A percentile compares a stretch with the other conserved stretches of the same genome.
Evolutionary conservation across 805 yeast species (phyloP).

Genomic region (Teunomyces stri): DNA sequence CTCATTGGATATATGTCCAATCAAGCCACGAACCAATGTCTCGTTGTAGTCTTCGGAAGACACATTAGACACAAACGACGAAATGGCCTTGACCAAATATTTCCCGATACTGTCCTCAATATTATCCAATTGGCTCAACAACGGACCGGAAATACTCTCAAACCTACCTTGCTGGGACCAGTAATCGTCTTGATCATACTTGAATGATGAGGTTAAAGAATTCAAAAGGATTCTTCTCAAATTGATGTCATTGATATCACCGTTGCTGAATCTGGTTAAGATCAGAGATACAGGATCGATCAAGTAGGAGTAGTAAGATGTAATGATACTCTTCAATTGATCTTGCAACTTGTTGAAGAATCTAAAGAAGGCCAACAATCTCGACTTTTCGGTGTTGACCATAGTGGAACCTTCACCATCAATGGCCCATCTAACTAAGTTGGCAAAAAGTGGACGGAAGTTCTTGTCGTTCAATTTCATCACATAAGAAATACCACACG

Average conservation of each 20-base stretch:
- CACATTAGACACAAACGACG: constrained; percentile 69
- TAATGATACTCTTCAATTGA: constrained; percentile 79
- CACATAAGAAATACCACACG: constrained; percentile 71
- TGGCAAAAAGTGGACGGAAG: constrained; percentile 88
- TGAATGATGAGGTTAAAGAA: constrained; percentile 77
- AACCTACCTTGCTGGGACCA: constrained; percentile 90
- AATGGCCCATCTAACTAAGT: constrained; percentile 87
- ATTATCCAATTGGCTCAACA: constrained; percentile 63
- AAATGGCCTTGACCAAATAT: constrained; percentile 74
- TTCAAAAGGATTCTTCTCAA: constrained; percentile 72
- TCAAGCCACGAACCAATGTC: constrained; percentile 46
- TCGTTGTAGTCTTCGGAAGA: constrained; percentile 72
- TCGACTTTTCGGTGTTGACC: constrained; percentile 48
- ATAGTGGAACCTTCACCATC: constrained; percentile 69
- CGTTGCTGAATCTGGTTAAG: constrained; percentile 47
- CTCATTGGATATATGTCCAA: constrained; percentile 36
- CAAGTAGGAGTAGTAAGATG: constrained; percentile 82
- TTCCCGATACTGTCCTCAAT: constrained; percentile 77
- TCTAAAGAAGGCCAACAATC: constrained; percentile 75
- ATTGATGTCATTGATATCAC: constrained; percentile 43
- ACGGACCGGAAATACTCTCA: constrained; percentile 60
- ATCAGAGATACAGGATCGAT: constrained; percentile 67
- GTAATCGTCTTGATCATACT: constrained; percentile 88
- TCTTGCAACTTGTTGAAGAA: constrained; percentile 85
- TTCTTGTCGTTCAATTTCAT: constrained; percentile 91